Base-by-base conservation (phyloP, 495 filamentous ascomycete species). In the Parachaetomium inaequale region DNA sequence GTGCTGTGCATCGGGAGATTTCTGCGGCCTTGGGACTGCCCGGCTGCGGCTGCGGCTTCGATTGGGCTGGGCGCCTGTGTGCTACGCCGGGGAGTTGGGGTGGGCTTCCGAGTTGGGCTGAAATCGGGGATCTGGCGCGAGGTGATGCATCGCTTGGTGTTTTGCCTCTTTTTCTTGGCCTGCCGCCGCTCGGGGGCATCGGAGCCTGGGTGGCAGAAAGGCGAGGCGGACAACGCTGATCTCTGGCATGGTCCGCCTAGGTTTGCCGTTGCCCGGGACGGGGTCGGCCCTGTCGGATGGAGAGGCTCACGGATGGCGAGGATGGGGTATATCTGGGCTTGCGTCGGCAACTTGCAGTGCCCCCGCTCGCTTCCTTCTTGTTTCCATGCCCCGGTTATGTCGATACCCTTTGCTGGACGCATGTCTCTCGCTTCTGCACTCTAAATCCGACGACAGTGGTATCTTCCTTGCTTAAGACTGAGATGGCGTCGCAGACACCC, bases 201-300 rank as follows among this genome's bases (percentile, higher is more conserved):
- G 32, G 46, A 52, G 19, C 1, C 10, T 21, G 10, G 21, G 19
- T 19, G 14, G 49, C 23, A 47, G 5, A 25, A 14, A 17, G 40
- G 28, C 58, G 28, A 54, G 58, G 58, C 58, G 46, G 46, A 61
- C 49, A 7, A 12, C 14, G 40, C 36, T 38, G 50, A 55, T 61
- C 56, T 43, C 29, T 15, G 49, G 38, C 8, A 17, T 61, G 49
- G 38, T 11, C 29, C 58, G 58, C 58, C 58, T 26, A 26, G 38
- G 7, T 4, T 0, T 31, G 25, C 11, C 15, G 28, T 61, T 61
- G 58, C 50, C 58, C 58, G 29, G 40, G 32, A 23, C 40, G 7
- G 1, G 21, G 34, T 28, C 40, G 26, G 19, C 26, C 14, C 4
- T 12, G 34, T 47, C 38, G 38, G 58, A 46, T 34, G n/a, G 10